Percentiles rank a stretch among this genome's conserved stretches.
These are phyloP conservation scores for Epithele typhae DNA, from an alignment of 768 basidiomycete genomes.

Conservation along the genomic window DNA sequence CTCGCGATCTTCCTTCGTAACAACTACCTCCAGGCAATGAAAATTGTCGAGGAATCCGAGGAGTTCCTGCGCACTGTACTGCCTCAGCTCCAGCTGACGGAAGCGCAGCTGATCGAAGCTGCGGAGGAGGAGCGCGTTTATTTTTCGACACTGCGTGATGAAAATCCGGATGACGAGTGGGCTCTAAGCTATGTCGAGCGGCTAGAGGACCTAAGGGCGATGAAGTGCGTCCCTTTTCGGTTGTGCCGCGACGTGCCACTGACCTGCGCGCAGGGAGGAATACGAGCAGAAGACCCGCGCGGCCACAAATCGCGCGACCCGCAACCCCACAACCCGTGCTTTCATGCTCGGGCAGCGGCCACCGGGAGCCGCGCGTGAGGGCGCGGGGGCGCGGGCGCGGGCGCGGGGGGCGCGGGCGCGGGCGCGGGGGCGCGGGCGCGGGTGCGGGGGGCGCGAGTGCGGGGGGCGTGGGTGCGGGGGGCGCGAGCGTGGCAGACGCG, in stretches of 20 bases:
- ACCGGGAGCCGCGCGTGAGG: no score
- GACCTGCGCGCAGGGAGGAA: no score
- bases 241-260: background rate
- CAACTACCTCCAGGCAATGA: conserved; percentile 29
- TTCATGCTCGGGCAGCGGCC: no score
- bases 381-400: no score
- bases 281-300: no score
- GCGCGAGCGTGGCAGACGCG: background rate
- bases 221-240: background rate
- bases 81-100: conserved; percentile 9
- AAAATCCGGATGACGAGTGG: conserved; percentile 22
- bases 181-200: conserved; percentile 30
- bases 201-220: conserved; percentile 18
- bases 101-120: conserved; percentile 21
- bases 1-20: conserved; percentile 22
- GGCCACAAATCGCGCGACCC: no score
- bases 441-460: no score
- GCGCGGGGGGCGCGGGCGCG: no score
- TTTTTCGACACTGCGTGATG: conserved; percentile 27
- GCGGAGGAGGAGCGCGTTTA: conserved; percentile 19
- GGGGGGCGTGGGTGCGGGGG: no score
- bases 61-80: conserved; percentile 13
- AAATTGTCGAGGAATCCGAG: conserved; percentile 19
- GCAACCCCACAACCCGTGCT: no score
- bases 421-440: no score